A percentile compares a stretch with the other conserved stretches of the same genome.
Conservation (phyloP, 129 eudicot genomes). For the Smallanthus sonchifolius region DNA sequence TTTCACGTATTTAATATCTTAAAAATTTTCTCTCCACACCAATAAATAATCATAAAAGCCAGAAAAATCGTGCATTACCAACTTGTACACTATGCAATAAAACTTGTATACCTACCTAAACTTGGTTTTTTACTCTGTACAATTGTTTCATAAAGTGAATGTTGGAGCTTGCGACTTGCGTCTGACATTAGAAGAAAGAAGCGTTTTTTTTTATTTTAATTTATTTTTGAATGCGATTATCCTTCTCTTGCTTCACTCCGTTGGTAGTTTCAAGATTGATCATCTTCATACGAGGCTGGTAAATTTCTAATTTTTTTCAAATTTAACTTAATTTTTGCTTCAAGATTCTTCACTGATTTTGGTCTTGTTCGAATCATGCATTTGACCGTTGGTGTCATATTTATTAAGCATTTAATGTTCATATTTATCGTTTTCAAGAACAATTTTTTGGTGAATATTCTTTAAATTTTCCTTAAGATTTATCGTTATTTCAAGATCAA, state of each 20-base stretch:
- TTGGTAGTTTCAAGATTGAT: constrained; percentile 27
- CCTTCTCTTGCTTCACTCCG: constrained; percentile 27
- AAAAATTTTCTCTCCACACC: constrained; percentile 6
- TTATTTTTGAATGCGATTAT: constrained; percentile 48
- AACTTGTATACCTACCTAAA: not conserved
- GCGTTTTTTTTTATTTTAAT: constrained; percentile 7
- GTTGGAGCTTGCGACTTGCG: constrained; percentile 36
- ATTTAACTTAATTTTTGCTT: not conserved
- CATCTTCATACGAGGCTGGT: constrained; percentile 13
- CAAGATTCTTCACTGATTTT: constrained; percentile 13
- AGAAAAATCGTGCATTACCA: not conserved
- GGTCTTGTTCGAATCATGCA: not conserved
- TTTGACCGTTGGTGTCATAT: constrained; percentile 5
- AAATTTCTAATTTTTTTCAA: not conserved
- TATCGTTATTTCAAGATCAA: not conserved
- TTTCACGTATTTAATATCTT: not conserved
- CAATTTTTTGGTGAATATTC: constrained; percentile 15
- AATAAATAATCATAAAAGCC: not conserved
- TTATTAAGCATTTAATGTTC: constrained; percentile 2
- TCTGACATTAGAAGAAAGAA: constrained; percentile 48
- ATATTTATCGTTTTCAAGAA: constrained; percentile 10
- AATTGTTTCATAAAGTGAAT: constrained; percentile 24
- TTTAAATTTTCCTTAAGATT: not conserved
- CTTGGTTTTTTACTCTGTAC: not conserved
- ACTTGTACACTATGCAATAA: not conserved